Evolutionary conservation across 208 protist genomes (phyloP).

Genomic region (Kentomonas sorsogonicus): DNA sequence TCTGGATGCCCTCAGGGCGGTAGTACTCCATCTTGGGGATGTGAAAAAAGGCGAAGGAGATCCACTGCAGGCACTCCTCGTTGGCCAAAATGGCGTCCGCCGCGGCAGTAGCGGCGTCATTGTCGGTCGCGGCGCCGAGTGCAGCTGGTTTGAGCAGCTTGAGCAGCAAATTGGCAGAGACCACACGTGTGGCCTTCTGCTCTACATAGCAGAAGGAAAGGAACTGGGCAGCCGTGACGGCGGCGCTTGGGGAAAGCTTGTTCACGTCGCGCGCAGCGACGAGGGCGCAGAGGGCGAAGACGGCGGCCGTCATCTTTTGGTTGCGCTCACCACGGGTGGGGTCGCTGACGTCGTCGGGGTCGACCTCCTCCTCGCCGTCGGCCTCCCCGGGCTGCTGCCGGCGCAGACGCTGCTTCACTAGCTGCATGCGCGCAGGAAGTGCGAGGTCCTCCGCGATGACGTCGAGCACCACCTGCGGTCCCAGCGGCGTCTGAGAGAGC

Average conservation of each 20-base stretch:
- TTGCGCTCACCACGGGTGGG: slow-evolving; percentile 86
- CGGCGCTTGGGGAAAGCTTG: slow-evolving; percentile 26
- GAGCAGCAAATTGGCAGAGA: slow-evolving; percentile 72
- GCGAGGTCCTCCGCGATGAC: slow-evolving; percentile 74
- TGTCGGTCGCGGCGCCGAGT: too few relatives aligned
- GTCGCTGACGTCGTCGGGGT: slow-evolving; percentile 84
- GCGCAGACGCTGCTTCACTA: slow-evolving; percentile 41
- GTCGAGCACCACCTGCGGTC: slow-evolving; percentile 49
- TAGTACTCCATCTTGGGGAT: slow-evolving; percentile 87
- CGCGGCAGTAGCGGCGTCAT: too few relatives aligned
- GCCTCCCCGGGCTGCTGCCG: slow-evolving; percentile 4
- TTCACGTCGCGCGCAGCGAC: too few relatives aligned
- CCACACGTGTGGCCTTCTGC: slow-evolving; percentile 73
- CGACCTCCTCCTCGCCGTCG: slow-evolving; percentile 36
- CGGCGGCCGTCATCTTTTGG: slow-evolving; percentile 67
- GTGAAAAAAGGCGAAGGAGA: slow-evolving; percentile 80
- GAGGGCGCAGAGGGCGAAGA: slow-evolving; percentile 62
- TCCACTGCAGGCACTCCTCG: slow-evolving; percentile 58
- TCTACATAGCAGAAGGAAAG: slow-evolving; percentile 84
- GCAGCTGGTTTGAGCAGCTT: too few relatives aligned
- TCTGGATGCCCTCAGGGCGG: slow-evolving; percentile 79
- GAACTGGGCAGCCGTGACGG: slow-evolving; percentile 29
- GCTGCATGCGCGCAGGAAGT: slow-evolving; percentile 57
- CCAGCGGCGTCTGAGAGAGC: slow-evolving; percentile 48
- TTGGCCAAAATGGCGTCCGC: slow-evolving; percentile 31